Evolutionary conservation across 164 flowering plant genomes (phyloP).

Genomic region (Liquidambar formosana): DNA sequence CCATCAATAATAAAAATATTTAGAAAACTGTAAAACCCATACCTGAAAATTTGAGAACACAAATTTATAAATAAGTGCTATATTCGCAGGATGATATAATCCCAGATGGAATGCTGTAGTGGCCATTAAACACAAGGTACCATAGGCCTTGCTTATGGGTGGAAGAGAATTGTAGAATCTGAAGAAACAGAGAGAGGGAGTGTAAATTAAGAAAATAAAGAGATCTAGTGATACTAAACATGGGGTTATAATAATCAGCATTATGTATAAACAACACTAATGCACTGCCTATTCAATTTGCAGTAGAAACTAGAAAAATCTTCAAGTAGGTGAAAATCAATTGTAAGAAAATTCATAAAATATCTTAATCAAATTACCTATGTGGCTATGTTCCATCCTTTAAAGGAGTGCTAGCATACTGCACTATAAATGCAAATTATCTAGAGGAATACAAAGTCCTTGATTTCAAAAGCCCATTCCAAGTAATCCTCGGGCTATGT

Average conservation of each 20-base stretch:
- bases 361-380: too few relatives aligned
- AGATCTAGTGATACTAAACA: too few relatives aligned
- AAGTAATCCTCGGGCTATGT: background rate
- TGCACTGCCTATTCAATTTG: background rate
- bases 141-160: slow-evolving; percentile 86
- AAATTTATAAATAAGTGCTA: slow-evolving; percentile 39
- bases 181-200: slow-evolving; percentile 18
- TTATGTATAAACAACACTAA: background rate
- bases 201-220: too few relatives aligned
- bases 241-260: background rate
- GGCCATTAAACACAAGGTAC: slow-evolving; percentile 62
- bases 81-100: slow-evolving; percentile 20
- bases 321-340: background rate
- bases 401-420: background rate
- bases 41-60: slow-evolving; percentile 69
- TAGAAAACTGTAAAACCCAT: background rate
- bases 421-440: background rate
- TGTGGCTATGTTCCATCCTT: background rate
- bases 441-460: background rate
- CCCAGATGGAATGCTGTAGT: slow-evolving; percentile 60
- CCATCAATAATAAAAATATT: background rate
- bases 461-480: background rate
- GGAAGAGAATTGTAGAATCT: slow-evolving; percentile 86
- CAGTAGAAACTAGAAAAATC: background rate
- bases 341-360: background rate